These are phyloP conservation scores for Cokeromyces recurvatus DNA, from an alignment of 371 early-diverging fungal genomes.

Conservation along the genomic window DNA sequence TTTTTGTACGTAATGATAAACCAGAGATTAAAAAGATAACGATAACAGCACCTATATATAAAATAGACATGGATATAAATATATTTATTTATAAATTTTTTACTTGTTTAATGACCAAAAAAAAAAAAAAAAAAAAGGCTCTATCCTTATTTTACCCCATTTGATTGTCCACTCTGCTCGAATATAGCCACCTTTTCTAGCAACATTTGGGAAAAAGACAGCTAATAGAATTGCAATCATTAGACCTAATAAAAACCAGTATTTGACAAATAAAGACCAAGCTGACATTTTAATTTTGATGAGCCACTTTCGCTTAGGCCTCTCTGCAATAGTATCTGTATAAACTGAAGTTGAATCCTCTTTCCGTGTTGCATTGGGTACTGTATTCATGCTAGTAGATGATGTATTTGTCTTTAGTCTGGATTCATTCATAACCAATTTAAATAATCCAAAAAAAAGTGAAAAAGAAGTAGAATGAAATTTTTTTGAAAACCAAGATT, in stretches of 20 bases:
- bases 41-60: conserved; percentile 56
- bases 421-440: conserved; percentile 23
- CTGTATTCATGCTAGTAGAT: conserved; percentile 17
- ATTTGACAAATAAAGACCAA: conserved; percentile 17
- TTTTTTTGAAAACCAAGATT: conserved; percentile 9
- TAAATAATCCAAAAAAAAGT: conserved; percentile 24
- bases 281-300: conserved; percentile 4
- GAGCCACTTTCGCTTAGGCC: no score
- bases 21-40: conserved; percentile 74
- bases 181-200: conserved; percentile 54
- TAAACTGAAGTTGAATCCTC: background rate
- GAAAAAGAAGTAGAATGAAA: conserved; percentile 15
- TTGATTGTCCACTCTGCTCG: conserved; percentile 58
- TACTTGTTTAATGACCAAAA: no score
- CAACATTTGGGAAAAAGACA: conserved; percentile 51
- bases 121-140: background rate
- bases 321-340: conserved; percentile 10
- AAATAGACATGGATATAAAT: conserved; percentile 1
- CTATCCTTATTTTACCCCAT: conserved; percentile 41
- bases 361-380: no score
- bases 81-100: no score
- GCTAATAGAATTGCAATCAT: conserved; percentile 52
- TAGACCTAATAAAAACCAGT: conserved; percentile 51
- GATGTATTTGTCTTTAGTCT: conserved; percentile 22
- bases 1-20: conserved; percentile 61